These are phyloP conservation scores for Tilletia indica DNA, from an alignment of 1,284 basidiomycete species.

Conservation along the genomic window DNA sequence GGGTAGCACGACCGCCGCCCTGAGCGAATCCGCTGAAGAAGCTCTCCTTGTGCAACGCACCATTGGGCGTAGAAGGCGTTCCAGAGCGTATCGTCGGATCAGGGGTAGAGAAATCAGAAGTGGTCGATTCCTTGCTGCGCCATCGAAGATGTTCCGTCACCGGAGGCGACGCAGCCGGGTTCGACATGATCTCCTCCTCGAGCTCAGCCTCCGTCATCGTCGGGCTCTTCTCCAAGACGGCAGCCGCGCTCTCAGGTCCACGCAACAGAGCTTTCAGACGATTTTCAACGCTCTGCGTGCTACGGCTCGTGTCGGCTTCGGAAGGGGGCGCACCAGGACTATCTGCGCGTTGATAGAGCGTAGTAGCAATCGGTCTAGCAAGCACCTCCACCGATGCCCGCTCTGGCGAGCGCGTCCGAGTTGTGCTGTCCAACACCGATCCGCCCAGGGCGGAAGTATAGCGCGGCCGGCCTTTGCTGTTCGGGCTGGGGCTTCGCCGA, in stretches of 20 bases:
- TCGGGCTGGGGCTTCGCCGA: slow-evolving; percentile 26
- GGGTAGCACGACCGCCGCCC: background rate
- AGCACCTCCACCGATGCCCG: slow-evolving; percentile 1
- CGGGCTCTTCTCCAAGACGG: background rate
- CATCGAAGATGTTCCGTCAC: slow-evolving; percentile 15
- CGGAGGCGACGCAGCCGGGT: background rate
- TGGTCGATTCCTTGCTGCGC: slow-evolving; percentile 16
- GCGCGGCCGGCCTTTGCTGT: slow-evolving; percentile 36
- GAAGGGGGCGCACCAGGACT: background rate
- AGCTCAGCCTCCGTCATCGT: background rate
- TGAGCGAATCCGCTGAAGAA: background rate
- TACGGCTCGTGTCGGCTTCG: slow-evolving; percentile 17
- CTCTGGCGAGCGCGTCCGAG: background rate
- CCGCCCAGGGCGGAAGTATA: slow-evolving; percentile 43
- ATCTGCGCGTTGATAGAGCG: background rate
- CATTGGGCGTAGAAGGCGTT: slow-evolving; percentile 1
- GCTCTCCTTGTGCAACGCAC: slow-evolving; percentile 7
- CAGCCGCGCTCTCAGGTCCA: slow-evolving; percentile 6
- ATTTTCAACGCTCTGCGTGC: slow-evolving; percentile 33
- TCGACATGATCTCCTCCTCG: background rate
- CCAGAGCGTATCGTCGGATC: background rate
- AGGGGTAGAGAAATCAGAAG: background rate
- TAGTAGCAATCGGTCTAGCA: background rate
- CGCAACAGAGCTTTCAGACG: slow-evolving; percentile 36
- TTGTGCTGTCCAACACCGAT: slow-evolving; percentile 29